phyloP scores from a whole-genome alignment of 2,329 filamentous ascomycete genomes.

The Colletotrichum musicola region DNA sequence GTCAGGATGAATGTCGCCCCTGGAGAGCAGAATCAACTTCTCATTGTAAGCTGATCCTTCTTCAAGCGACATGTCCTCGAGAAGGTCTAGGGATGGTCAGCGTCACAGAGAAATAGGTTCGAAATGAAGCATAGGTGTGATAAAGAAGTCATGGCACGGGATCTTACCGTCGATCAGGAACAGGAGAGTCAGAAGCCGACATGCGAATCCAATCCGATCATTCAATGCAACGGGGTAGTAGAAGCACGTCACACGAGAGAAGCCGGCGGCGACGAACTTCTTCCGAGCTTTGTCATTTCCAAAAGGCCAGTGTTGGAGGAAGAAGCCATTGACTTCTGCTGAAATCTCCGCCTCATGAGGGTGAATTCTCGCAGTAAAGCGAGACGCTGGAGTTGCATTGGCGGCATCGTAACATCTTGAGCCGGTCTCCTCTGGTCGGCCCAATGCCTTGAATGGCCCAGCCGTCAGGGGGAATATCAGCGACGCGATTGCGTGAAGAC shows the following conservation, averaged over 20 bases:
- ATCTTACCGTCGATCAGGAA: conserved; percentile 23
- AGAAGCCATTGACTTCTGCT: neutral
- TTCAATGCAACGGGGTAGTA: conserved; percentile 6
- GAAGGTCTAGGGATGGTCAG: neutral
- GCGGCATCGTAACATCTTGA: neutral
- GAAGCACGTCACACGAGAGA: conserved; percentile 9
- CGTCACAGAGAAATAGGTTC: neutral
- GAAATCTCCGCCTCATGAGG: neutral
- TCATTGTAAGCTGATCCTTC: conserved; percentile 19
- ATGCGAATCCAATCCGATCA: conserved; percentile 9
- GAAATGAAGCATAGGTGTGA: neutral
- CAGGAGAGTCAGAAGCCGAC: neutral
- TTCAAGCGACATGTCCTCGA: conserved; percentile 13
- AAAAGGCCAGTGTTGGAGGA: conserved; percentile 20
- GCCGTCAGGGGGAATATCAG: conserved; percentile 2
- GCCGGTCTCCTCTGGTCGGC: neutral
- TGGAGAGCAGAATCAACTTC: neutral
- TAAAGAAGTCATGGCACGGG: neutral
- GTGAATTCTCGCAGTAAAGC: conserved; percentile 9
- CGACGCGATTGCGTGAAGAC: conserved; percentile 1
- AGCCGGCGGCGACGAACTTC: conserved; percentile 15
- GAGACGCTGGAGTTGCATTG: neutral
- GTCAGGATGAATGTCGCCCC: neutral
- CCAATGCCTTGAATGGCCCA: neutral
- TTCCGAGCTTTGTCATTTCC: conserved; percentile 4